Conservation (phyloP, 495 filamentous ascomycete species). For the Parathielavia appendiculata region DNA sequence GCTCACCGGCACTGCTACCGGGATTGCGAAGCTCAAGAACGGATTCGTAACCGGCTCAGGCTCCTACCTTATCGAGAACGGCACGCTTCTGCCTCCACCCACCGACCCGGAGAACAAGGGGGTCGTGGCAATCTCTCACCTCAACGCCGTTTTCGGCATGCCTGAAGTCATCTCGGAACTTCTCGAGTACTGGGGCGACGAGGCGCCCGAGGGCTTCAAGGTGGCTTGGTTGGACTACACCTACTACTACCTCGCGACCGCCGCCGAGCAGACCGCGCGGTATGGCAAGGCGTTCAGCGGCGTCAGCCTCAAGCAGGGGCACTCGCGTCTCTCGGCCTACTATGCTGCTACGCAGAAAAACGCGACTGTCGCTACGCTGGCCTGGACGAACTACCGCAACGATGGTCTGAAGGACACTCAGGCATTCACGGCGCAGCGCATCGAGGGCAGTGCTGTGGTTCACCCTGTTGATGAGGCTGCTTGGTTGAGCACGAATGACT, state of each 20-base stretch:
- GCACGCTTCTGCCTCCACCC: neutral
- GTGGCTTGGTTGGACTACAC: conserved; percentile 6
- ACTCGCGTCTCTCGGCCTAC: conserved; percentile 4
- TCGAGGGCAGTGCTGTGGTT: neutral
- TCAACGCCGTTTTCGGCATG: conserved; percentile 9
- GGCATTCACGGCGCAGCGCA: neutral
- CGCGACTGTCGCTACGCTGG: neutral
- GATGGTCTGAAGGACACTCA: neutral
- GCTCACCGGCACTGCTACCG: neutral
- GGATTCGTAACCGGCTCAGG: conserved; percentile 4
- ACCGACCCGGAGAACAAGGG: conserved; percentile 4
- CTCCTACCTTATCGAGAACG: conserved; percentile 3
- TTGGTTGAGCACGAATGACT: conserved; percentile 1
- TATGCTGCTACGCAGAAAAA: neutral
- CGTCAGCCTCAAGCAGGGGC: neutral
- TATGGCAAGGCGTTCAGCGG: conserved; percentile 2
- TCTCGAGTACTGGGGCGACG: conserved; percentile 4
- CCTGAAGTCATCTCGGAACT: conserved; percentile 6
- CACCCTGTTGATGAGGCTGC: conserved; percentile 2
- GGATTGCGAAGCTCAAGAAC: conserved; percentile 7
- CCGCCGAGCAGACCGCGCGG: neutral
- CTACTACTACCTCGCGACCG: neutral
- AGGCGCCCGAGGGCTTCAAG: neutral
- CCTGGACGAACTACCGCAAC: neutral
- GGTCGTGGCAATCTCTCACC: neutral